Conservation (phyloP, 2,329 filamentous ascomycete species). For the Claviceps sp. region DNA sequence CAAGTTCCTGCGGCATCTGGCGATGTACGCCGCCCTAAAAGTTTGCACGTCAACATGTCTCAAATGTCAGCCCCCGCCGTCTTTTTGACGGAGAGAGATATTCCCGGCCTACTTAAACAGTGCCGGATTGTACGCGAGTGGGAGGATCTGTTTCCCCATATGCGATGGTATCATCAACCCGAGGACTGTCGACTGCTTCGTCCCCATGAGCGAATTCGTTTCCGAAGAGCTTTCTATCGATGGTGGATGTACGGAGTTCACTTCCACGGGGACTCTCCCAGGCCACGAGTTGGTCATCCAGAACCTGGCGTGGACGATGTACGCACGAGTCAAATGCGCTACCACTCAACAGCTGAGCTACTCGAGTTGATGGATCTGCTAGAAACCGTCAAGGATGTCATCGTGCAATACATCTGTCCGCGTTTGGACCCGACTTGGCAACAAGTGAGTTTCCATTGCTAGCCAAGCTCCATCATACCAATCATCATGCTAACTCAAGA, state of each 20-base stretch:
- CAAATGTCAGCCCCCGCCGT: slow-evolving; percentile 10
- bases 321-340: slow-evolving; percentile 29
- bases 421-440: slow-evolving; percentile 25
- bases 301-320: slow-evolving; percentile 27
- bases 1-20: background rate
- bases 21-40: background rate
- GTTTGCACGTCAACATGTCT: slow-evolving; percentile 9
- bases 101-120: slow-evolving; percentile 19
- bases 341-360: slow-evolving; percentile 29
- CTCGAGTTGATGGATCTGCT: slow-evolving; percentile 33
- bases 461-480: background rate
- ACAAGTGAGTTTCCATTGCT: slow-evolving; percentile 16
- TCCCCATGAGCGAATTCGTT: slow-evolving; percentile 28
- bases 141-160: slow-evolving; percentile 27
- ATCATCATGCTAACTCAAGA: background rate
- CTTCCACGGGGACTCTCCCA: slow-evolving; percentile 33
- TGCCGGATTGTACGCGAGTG: slow-evolving; percentile 25
- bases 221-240: slow-evolving; percentile 36
- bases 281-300: slow-evolving; percentile 23
- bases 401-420: slow-evolving; percentile 33
- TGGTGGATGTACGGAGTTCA: slow-evolving; percentile 43
- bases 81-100: slow-evolving; percentile 19
- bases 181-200: slow-evolving; percentile 32
- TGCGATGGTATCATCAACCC: slow-evolving; percentile 33
- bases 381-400: slow-evolving; percentile 29